Evolutionary conservation across 345 rosid genomes (phyloP).

Genomic region (Boechera stricta): DNA sequence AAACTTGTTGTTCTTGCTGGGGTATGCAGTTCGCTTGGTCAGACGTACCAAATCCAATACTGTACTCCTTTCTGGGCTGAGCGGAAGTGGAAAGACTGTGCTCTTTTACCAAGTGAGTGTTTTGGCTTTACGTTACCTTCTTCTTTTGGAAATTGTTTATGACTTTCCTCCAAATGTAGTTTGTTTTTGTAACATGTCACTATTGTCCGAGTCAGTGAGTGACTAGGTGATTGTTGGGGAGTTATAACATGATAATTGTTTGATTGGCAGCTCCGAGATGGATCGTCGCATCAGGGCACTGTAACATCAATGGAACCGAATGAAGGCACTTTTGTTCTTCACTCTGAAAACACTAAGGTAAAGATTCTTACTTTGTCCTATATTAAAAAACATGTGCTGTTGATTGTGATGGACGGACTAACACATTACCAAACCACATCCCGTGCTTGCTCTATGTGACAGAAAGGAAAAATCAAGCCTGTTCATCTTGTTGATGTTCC

Average conservation of each 20-base stretch:
- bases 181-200: background rate
- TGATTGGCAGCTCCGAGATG: constrained; percentile 84
- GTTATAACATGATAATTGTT: constrained; percentile 27
- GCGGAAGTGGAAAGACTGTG: constrained; percentile 84
- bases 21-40: constrained; percentile 43
- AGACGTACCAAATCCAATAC: constrained; percentile 65
- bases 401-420: constrained; percentile 14
- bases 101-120: constrained; percentile 75
- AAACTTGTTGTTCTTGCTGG: constrained; percentile 41
- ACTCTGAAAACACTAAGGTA: constrained; percentile 77
- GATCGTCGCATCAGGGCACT: constrained; percentile 81
- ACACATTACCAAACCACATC: background rate
- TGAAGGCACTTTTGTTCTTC: constrained; percentile 76
- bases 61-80: constrained; percentile 79
- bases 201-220: background rate
- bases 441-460: constrained; percentile 32
- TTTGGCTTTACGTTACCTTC: constrained; percentile 12
- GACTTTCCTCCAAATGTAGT: background rate
- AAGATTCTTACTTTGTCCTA: constrained; percentile 25
- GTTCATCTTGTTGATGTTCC: constrained; percentile 95
- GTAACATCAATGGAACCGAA: constrained; percentile 97
- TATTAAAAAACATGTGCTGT: background rate
- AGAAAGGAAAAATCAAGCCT: constrained; percentile 76
- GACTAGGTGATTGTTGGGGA: background rate
- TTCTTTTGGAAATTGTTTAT: background rate